phyloP scores from a whole-genome alignment of 1,284 basidiomycete genomes.

The Ceratorhiza oryzae-sativae region DNA sequence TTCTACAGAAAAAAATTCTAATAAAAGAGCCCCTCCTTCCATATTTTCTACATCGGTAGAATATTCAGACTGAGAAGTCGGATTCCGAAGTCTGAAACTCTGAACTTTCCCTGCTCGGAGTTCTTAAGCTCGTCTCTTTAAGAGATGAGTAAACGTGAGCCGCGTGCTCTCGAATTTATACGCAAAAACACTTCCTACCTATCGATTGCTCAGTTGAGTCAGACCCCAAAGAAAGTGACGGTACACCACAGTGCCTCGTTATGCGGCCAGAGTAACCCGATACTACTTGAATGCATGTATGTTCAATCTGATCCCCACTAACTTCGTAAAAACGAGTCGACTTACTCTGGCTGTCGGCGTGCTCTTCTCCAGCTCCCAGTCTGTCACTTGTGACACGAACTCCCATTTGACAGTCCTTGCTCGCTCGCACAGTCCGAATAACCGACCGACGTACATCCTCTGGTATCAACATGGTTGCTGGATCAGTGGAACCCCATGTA shows the following conservation, averaged over 20 bases:
- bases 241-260: constrained; percentile 10
- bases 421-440: constrained; percentile 18
- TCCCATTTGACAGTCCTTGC: constrained; percentile 29
- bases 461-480: constrained; percentile 1
- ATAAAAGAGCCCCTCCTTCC: too few species aligned
- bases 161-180: neutral
- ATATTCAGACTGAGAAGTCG: constrained; percentile 19
- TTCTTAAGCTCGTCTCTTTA: constrained; percentile 6
- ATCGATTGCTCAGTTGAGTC: constrained; percentile 23
- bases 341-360: constrained; percentile 14
- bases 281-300: neutral
- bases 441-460: constrained; percentile 30
- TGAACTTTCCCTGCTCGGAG: constrained; percentile 16
- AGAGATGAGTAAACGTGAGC: neutral
- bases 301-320: neutral
- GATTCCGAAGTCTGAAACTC: constrained; percentile 37
- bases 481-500: constrained; percentile 19
- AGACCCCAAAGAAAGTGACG: constrained; percentile 24
- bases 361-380: neutral
- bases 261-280: neutral
- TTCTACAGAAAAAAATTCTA: too few species aligned
- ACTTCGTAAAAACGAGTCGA: neutral
- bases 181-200: neutral
- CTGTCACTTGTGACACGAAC: constrained; percentile 19
- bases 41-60: too few species aligned